Conservation (phyloP, 2,329 filamentous ascomycete genomes). For the Arthrinium phaeospermum region DNA sequence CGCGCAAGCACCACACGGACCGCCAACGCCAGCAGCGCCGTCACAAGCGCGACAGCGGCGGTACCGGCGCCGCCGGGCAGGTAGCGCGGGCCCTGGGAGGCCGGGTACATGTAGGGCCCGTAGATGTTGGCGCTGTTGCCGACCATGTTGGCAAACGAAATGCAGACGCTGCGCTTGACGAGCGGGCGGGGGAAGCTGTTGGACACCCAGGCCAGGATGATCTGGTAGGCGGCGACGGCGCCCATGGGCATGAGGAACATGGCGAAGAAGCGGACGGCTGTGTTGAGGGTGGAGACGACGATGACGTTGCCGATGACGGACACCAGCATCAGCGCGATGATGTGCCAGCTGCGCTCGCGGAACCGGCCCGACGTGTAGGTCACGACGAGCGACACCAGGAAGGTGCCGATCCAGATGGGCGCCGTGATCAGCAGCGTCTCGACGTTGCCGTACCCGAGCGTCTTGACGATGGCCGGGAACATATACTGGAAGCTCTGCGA, state of each 20-base stretch:
- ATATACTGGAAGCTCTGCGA: constrained; percentile 68
- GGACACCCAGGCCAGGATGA: constrained; percentile 70
- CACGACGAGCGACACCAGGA: constrained; percentile 57
- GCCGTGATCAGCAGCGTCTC: constrained; percentile 62
- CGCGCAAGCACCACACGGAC: constrained; percentile 60
- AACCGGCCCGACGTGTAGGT: constrained; percentile 61
- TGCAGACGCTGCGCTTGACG: constrained; percentile 68
- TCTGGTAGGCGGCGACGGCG: constrained; percentile 55
- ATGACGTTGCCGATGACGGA: constrained; percentile 61
- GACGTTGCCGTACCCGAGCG: constrained; percentile 61
- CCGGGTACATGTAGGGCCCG: constrained; percentile 53
- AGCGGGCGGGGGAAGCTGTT: constrained; percentile 75
- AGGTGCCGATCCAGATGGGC: constrained; percentile 61
- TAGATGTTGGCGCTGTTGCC: constrained; percentile 63
- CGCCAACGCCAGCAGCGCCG: constrained; percentile 57
- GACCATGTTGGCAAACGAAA: constrained; percentile 71
- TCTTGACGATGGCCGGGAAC: constrained; percentile 68
- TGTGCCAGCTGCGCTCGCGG: constrained; percentile 62
- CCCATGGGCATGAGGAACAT: constrained; percentile 68
- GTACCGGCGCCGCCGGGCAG: constrained; percentile 64
- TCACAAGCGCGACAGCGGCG: constrained; percentile 66
- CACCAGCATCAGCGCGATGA: constrained; percentile 57
- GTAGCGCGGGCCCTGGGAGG: constrained; percentile 49
- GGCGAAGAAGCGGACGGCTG: constrained; percentile 63
- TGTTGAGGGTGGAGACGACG: constrained; percentile 54